phyloP scores from a whole-genome alignment of 495 filamentous ascomycete species.

The Podospora tetraspora region DNA sequence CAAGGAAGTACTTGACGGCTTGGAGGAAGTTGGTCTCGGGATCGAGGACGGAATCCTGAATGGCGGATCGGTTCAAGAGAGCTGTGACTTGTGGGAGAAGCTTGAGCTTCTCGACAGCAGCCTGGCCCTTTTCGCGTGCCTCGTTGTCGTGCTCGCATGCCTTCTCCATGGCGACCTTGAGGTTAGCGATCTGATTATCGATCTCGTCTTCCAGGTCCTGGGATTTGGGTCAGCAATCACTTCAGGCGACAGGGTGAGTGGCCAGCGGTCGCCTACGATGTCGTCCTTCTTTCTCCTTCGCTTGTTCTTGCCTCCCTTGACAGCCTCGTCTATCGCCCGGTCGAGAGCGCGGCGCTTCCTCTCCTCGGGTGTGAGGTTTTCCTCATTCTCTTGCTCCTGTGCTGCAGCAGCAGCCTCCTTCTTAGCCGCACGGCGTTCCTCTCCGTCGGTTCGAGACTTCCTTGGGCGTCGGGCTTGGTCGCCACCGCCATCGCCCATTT shows the following conservation, averaged over 20 bases:
- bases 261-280: conserved; percentile 55
- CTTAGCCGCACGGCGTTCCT: conserved; percentile 37
- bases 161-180: conserved; percentile 86
- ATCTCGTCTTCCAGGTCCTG: conserved; percentile 84
- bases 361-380: conserved; percentile 59
- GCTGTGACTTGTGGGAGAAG: conserved; percentile 89
- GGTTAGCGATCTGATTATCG: conserved; percentile 81
- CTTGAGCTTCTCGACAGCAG: conserved; percentile 87
- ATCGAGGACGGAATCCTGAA: conserved; percentile 77
- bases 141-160: conserved; percentile 82
- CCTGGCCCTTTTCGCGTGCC: conserved; percentile 67
- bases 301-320: conserved; percentile 68
- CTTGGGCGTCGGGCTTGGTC: conserved; percentile 43
- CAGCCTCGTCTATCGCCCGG: conserved; percentile 75
- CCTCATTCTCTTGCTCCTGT: conserved; percentile 58
- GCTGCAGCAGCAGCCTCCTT: conserved; percentile 40
- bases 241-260: background rate
- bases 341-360: conserved; percentile 75
- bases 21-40: conserved; percentile 92
- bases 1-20: conserved; percentile 93
- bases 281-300: conserved; percentile 82
- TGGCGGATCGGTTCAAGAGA: conserved; percentile 79
- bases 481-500: conserved; percentile 53
- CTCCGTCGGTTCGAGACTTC: conserved; percentile 32
- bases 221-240: conserved; percentile 13